Evolutionary conservation across 2,329 filamentous ascomycete genomes (phyloP).

Genomic region (Aphanoascus verrucosus): DNA sequence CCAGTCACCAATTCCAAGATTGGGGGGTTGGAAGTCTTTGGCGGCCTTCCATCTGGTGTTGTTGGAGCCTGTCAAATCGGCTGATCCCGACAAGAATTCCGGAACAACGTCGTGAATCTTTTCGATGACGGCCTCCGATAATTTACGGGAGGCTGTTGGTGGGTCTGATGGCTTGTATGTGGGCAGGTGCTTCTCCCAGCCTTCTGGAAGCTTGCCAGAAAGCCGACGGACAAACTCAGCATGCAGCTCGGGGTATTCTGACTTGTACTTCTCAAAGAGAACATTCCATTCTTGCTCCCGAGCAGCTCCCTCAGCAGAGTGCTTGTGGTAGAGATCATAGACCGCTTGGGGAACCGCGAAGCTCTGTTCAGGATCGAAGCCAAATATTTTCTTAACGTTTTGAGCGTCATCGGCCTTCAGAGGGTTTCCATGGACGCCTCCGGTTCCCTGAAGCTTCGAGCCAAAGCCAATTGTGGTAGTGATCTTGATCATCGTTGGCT

Average conservation of each 20-base stretch:
- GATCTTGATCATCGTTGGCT: slow-evolving; percentile 93
- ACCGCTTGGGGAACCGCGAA: slow-evolving; percentile 93
- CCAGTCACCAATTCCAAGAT: slow-evolving; percentile 77
- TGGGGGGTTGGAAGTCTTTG: slow-evolving; percentile 90
- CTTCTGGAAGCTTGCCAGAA: slow-evolving; percentile 74
- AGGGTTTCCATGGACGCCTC: slow-evolving; percentile 90
- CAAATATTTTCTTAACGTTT: slow-evolving; percentile 88
- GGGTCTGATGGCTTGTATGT: slow-evolving; percentile 77
- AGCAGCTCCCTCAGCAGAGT: slow-evolving; percentile 73
- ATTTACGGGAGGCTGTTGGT: slow-evolving; percentile 85
- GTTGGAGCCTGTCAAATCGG: slow-evolving; percentile 97
- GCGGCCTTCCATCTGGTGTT: slow-evolving; percentile 97
- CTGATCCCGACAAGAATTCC: slow-evolving; percentile 89
- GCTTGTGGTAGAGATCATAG: slow-evolving; percentile 81
- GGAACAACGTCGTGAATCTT: slow-evolving; percentile 75
- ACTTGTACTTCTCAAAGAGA: slow-evolving; percentile 74
- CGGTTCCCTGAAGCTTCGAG: slow-evolving; percentile 83
- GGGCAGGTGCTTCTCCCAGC: slow-evolving; percentile 90
- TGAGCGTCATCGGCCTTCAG: slow-evolving; percentile 91
- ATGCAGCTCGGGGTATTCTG: slow-evolving; percentile 66
- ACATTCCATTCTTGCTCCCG: slow-evolving; percentile 92
- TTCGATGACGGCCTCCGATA: slow-evolving; percentile 85
- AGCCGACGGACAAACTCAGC: slow-evolving; percentile 73
- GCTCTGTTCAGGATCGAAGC: slow-evolving; percentile 86
- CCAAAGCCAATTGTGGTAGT: slow-evolving; percentile 96